Percentiles rank a stretch among this genome's conserved stretches.
Evolutionary conservation across 106 monocot genomes (phyloP).

Genomic region (Apostasia ramifera): DNA sequence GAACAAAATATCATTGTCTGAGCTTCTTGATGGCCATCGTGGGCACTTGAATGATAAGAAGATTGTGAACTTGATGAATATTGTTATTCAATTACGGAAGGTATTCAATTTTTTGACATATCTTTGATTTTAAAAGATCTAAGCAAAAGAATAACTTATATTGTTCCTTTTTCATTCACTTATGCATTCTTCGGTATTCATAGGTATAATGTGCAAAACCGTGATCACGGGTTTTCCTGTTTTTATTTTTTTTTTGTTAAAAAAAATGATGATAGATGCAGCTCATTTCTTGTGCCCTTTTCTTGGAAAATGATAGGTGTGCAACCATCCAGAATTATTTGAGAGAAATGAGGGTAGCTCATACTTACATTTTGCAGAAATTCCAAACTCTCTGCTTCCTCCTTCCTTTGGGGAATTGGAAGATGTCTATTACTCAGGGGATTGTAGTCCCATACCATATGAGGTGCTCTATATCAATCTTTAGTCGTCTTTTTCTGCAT

Average conservation of each 20-base stretch:
- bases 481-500: background rate
- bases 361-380: slow-evolving; percentile 77
- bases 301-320: slow-evolving; percentile 49
- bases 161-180: no score
- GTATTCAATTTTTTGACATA: slow-evolving; percentile 19
- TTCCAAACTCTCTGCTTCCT: slow-evolving; percentile 72
- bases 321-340: slow-evolving; percentile 99
- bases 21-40: slow-evolving; percentile 76
- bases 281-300: background rate
- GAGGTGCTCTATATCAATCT: slow-evolving; percentile 33
- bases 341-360: slow-evolving; percentile 94
- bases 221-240: background rate
- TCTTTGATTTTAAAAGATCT: no score
- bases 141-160: no score
- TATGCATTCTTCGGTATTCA: no score
- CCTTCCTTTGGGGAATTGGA: slow-evolving; percentile 80
- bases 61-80: slow-evolving; percentile 93
- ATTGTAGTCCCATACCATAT: slow-evolving; percentile 80
- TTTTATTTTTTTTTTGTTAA: background rate
- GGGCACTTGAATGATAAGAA: slow-evolving; percentile 87
- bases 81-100: slow-evolving; percentile 95
- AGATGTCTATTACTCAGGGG: slow-evolving; percentile 70
- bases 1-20: slow-evolving; percentile 92
- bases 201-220: no score
- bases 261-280: background rate